Evolutionary conservation across 2,329 filamentous ascomycete species (phyloP).

Genomic region (Aspergillus quadrilineatus): DNA sequence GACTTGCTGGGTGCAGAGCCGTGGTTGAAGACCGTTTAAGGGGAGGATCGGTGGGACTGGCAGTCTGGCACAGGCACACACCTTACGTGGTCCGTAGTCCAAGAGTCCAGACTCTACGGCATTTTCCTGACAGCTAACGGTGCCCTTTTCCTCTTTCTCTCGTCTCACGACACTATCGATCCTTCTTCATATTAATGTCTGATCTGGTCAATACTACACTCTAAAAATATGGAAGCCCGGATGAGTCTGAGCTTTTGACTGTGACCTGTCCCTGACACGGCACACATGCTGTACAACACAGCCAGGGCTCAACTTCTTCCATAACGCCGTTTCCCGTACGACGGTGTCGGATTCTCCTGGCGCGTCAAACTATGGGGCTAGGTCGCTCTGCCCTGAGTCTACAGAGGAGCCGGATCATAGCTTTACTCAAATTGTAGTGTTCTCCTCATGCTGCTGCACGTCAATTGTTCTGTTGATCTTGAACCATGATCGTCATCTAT

Average conservation of each 20-base stretch:
- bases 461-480: background rate
- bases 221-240: conserved; percentile 3
- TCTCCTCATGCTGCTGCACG: background rate
- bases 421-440: background rate
- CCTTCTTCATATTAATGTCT: background rate
- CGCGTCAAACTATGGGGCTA: background rate
- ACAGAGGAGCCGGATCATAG: too few species aligned
- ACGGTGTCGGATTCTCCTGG: background rate
- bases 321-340: background rate
- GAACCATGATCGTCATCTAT: background rate
- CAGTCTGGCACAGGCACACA: background rate
- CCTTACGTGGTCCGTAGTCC: background rate
- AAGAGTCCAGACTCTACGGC: background rate
- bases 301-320: background rate
- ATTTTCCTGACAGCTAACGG: conserved; percentile 14
- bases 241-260: background rate
- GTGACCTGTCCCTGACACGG: background rate
- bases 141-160: conserved; percentile 6
- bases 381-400: too few species aligned
- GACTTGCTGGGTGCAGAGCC: background rate
- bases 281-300: background rate
- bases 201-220: background rate
- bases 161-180: background rate
- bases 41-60: conserved; percentile 4
- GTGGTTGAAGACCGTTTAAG: background rate